These are phyloP conservation scores for Claviceps cyperi DNA, from an alignment of 2,329 filamentous ascomycete genomes.

Conservation along the genomic window DNA sequence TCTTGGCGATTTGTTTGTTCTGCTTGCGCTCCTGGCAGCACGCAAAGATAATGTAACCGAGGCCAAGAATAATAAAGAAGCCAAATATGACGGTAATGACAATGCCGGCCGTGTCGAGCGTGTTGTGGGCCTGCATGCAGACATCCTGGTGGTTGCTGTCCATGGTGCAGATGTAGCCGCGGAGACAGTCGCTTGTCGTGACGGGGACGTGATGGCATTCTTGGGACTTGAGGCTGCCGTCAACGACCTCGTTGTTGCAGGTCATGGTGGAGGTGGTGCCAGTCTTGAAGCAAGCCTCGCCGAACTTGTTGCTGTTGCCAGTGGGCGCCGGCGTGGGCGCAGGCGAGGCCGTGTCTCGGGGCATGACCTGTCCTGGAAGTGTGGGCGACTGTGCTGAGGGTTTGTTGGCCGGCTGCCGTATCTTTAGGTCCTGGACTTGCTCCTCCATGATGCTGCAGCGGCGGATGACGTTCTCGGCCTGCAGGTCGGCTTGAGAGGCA, in stretches of 20 bases:
- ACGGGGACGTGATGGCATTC: slow-evolving; percentile 25
- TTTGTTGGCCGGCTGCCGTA: slow-evolving; percentile 12
- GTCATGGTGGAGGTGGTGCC: slow-evolving; percentile 19
- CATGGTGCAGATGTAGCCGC: slow-evolving; percentile 29
- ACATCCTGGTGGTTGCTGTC: slow-evolving; percentile 21
- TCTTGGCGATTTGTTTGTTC: slow-evolving; percentile 28
- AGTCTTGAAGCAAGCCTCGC: slow-evolving; percentile 21
- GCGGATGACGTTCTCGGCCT: slow-evolving; percentile 16
- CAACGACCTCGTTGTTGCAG: slow-evolving; percentile 26
- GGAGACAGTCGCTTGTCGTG: slow-evolving; percentile 25
- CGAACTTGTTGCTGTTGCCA: slow-evolving; percentile 5
- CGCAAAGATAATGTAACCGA: slow-evolving; percentile 30
- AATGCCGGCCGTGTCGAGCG: slow-evolving; percentile 28
- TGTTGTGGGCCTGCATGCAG: slow-evolving; percentile 26
- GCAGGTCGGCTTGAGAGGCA: slow-evolving; percentile 13
- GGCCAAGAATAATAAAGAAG: slow-evolving; percentile 21
- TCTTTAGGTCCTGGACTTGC: slow-evolving; percentile 15
- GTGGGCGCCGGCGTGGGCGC: neutral
- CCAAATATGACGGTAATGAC: slow-evolving; percentile 35
- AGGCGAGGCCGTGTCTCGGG: neutral
- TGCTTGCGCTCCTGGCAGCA: slow-evolving; percentile 35
- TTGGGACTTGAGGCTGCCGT: slow-evolving; percentile 18
- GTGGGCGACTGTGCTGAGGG: neutral
- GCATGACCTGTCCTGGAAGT: neutral
- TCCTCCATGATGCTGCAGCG: slow-evolving; percentile 17